Evolutionary conservation across 768 basidiomycete genomes (phyloP).

Genomic region (Mrakia blollopis): DNA sequence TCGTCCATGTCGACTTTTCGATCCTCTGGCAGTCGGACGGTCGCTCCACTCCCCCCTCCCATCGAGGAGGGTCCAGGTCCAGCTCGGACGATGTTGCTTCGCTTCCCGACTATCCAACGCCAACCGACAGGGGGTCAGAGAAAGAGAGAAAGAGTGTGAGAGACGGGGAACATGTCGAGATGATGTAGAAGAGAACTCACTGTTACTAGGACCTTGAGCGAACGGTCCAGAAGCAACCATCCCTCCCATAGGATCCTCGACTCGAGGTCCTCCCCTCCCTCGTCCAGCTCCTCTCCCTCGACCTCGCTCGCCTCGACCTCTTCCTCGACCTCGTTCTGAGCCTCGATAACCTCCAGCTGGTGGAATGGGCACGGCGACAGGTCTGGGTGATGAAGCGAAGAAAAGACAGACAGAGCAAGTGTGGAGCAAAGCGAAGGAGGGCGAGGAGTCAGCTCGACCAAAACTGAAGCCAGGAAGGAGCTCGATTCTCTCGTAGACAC

Average conservation of each 20-base stretch:
- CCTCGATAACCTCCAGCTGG: background rate
- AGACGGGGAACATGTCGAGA: background rate
- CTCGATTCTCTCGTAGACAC: background rate
- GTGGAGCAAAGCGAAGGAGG: background rate
- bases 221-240: constrained; percentile 24
- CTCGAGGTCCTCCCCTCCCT: constrained; percentile 21
- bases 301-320: constrained; percentile 11
- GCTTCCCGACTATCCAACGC: background rate
- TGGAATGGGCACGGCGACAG: constrained; percentile 1
- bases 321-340: constrained; percentile 11
- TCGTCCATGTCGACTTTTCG: constrained; percentile 24
- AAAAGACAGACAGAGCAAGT: too few relatives aligned
- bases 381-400: too few relatives aligned
- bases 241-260: constrained; percentile 17
- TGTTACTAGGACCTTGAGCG: constrained; percentile 7
- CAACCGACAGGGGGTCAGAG: too few relatives aligned
- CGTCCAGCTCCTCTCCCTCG: constrained; percentile 18
- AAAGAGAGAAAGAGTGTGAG: background rate
- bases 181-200: background rate
- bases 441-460: constrained; percentile 6
- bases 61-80: constrained; percentile 1
- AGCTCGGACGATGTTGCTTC: constrained; percentile 20
- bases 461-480: background rate
- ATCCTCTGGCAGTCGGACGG: constrained; percentile 29
- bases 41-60: background rate